phyloP scores from a whole-genome alignment of 352 stramenopile species.

The Pythium periplocum region DNA sequence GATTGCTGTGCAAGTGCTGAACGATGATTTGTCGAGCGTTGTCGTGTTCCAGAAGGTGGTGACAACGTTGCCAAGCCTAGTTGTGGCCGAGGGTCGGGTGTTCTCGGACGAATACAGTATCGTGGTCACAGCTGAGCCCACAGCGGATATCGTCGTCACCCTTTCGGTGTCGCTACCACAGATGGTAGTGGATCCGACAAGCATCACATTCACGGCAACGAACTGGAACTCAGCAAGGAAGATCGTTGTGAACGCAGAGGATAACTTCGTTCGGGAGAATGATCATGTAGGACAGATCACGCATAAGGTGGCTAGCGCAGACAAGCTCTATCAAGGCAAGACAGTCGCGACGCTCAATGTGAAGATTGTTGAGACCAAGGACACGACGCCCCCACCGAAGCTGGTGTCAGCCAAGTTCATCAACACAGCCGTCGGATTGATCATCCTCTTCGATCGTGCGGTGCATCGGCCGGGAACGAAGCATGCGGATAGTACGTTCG shows the following conservation, averaged over 20 bases:
- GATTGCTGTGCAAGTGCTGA: slow-evolving; percentile 36
- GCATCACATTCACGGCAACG: slow-evolving; percentile 25
- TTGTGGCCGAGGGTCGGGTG: slow-evolving; percentile 40
- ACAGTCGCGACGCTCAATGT: slow-evolving; percentile 26
- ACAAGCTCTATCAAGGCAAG: slow-evolving; percentile 27
- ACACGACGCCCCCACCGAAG: slow-evolving; percentile 50
- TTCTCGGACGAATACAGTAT: slow-evolving; percentile 47
- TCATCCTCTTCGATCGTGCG: slow-evolving; percentile 38
- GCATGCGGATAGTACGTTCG: slow-evolving; percentile 29
- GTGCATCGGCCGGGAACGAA: slow-evolving; percentile 29
- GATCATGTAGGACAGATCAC: slow-evolving; percentile 32
- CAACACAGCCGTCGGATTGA: slow-evolving; percentile 37
- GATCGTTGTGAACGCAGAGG: slow-evolving; percentile 37
- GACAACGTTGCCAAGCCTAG: slow-evolving; percentile 29
- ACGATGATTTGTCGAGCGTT: slow-evolving; percentile 47
- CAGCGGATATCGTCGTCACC: slow-evolving; percentile 25
- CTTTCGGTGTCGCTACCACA: slow-evolving; percentile 29
- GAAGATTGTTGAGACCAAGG: slow-evolving; percentile 56
- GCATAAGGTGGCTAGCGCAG: slow-evolving; percentile 18
- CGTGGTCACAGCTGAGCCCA: slow-evolving; percentile 41
- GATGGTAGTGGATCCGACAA: slow-evolving; percentile 31
- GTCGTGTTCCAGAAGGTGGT: slow-evolving; percentile 32
- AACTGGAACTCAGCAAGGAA: slow-evolving; percentile 48
- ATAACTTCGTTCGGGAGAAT: slow-evolving; percentile 38
- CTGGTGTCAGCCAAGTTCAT: slow-evolving; percentile 47